These are phyloP conservation scores for Rhizopus arrhizus DNA, from an alignment of 371 early-diverging fungal species.

Conservation along the genomic window DNA sequence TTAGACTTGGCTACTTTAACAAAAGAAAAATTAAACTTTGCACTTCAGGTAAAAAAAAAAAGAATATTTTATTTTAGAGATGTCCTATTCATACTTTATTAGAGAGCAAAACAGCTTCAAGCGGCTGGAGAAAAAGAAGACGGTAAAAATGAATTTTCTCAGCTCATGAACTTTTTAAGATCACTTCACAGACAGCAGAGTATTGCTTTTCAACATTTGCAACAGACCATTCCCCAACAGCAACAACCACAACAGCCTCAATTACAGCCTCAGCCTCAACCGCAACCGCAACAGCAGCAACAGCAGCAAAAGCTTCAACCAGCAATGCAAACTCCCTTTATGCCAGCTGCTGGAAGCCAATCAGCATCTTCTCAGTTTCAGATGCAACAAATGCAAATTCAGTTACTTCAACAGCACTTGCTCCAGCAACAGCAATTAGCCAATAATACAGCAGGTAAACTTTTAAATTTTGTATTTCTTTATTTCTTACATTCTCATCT, in stretches of 20 bases:
- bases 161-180: constrained; percentile 65
- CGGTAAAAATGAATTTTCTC: constrained; percentile 68
- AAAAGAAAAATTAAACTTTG: constrained; percentile 40
- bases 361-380: constrained; percentile 19
- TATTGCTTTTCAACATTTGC: constrained; percentile 16
- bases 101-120: constrained; percentile 52
- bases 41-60: constrained; percentile 32
- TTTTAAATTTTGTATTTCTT: background rate
- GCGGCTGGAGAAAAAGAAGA: constrained; percentile 72
- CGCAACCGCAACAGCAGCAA: constrained; percentile 25
- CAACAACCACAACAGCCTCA: constrained; percentile 56
- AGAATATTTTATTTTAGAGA: background rate
- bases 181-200: constrained; percentile 51
- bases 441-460: background rate
- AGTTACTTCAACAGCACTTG: constrained; percentile 31
- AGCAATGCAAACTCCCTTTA: constrained; percentile 5
- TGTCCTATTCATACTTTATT: background rate
- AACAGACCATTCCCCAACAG: constrained; percentile 25
- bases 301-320: constrained; percentile 16
- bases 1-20: constrained; percentile 33
- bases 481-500: background rate
- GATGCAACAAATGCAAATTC: constrained; percentile 44
- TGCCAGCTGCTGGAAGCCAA: background rate
- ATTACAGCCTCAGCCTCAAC: constrained; percentile 46
- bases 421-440: constrained; percentile 33